A percentile compares a stretch with the other conserved stretches of the same genome.
Evolutionary conservation across 1,284 basidiomycete genomes (phyloP).

Genomic region (Ustilago shanxiensis): DNA sequence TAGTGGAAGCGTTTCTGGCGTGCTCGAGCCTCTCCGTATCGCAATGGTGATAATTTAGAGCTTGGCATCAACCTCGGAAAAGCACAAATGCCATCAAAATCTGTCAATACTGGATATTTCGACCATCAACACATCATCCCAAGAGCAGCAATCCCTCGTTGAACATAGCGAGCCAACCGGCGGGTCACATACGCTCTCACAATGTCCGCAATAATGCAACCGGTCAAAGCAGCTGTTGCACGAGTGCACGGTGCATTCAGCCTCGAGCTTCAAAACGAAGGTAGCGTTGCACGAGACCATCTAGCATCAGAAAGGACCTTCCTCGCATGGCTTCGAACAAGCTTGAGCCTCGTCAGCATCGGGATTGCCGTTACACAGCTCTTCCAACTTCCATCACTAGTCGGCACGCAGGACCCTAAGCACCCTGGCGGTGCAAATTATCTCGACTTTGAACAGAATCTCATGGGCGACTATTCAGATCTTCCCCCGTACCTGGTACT

Average conservation of each 20-base stretch:
- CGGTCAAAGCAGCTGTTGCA: conserved; percentile 21
- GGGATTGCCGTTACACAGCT: conserved; percentile 67
- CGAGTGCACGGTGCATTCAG: conserved; percentile 33
- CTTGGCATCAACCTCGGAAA: background rate
- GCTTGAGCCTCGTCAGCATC: conserved; percentile 63
- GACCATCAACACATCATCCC: too few relatives aligned
- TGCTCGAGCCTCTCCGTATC: conserved; percentile 4
- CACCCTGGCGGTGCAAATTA: conserved; percentile 8
- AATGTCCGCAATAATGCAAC: conserved; percentile 39
- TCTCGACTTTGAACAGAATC: conserved; percentile 17
- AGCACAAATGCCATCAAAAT: too few relatives aligned
- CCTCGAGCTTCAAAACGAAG: conserved; percentile 63
- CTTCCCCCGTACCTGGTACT: conserved; percentile 17
- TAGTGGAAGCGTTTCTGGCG: background rate
- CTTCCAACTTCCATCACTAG: conserved; percentile 65
- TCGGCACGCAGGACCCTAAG: conserved; percentile 15
- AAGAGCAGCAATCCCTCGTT: too few relatives aligned
- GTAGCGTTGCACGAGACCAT: conserved; percentile 70
- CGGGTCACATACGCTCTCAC: too few relatives aligned
- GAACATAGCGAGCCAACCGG: too few relatives aligned
- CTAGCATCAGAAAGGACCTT: conserved; percentile 69
- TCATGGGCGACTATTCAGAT: conserved; percentile 7
- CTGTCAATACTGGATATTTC: too few relatives aligned
- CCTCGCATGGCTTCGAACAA: conserved; percentile 70
- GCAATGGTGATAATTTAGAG: conserved; percentile 1